These are phyloP conservation scores for Castanea crenata DNA, from an alignment of 306 rosid species.

Conservation along the genomic window DNA sequence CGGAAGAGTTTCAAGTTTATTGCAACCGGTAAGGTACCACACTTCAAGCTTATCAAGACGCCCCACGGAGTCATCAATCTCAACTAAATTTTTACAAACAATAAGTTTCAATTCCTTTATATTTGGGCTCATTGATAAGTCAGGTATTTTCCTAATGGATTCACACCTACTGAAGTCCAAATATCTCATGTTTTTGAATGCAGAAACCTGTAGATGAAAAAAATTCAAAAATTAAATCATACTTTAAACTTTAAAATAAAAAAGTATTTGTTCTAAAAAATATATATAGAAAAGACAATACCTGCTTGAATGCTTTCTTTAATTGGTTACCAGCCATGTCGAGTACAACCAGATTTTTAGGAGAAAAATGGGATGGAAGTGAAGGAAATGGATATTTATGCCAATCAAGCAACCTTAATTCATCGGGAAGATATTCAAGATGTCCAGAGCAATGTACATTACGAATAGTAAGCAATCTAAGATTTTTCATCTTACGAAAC, in stretches of 20 bases:
- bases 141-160: not conserved
- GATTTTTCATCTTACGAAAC: not conserved
- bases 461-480: not conserved
- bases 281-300: no score
- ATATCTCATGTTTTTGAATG: not conserved
- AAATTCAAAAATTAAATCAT: no score
- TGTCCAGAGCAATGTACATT: not conserved
- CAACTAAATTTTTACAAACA: not conserved
- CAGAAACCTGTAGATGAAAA: no score
- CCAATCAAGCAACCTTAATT: not conserved
- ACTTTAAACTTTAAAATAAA: no score
- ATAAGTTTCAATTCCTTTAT: not conserved
- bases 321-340: constrained; percentile 23
- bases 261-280: no score
- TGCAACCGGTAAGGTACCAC: not conserved
- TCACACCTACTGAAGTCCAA: not conserved
- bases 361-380: constrained; percentile 32
- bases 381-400: not conserved
- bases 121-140: not conserved
- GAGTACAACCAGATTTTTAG: constrained; percentile 27
- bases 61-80: constrained; percentile 6
- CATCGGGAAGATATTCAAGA: not conserved
- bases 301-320: constrained; percentile 16
- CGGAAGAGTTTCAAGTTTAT: constrained; percentile 7
- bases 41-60: not conserved